phyloP scores from a whole-genome alignment of 495 filamentous ascomycete species.

The Daldinia vernicosa region DNA sequence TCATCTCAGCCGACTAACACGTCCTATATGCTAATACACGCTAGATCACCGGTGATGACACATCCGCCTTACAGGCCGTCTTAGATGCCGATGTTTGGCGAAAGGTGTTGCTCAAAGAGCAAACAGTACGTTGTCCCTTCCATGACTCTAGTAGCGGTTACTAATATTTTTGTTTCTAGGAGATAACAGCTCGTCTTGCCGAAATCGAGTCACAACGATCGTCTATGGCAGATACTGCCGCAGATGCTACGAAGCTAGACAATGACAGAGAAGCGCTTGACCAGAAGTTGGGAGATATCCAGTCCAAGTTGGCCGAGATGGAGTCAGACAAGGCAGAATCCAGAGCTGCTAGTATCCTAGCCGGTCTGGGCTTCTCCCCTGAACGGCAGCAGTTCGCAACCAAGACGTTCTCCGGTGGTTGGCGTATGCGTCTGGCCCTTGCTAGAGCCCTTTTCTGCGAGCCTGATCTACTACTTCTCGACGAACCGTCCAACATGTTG shows the following conservation, averaged over 20 bases:
- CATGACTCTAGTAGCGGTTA: not conserved
- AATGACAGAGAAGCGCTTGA: conserved; percentile 89
- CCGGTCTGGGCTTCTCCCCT: conserved; percentile 94
- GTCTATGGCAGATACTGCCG: conserved; percentile 84
- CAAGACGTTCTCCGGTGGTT: conserved; percentile 99
- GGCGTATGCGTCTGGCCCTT: conserved; percentile 97
- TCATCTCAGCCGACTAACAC: not conserved
- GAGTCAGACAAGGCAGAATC: conserved; percentile 98
- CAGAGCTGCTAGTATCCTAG: conserved; percentile 92
- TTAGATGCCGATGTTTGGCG: conserved; percentile 99
- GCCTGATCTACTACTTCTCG: conserved; percentile 93
- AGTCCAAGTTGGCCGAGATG: conserved; percentile 95
- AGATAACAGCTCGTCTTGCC: conserved; percentile 81
- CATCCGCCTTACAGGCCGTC: conserved; percentile 92
- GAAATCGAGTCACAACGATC: conserved; percentile 82
- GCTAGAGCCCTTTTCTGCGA: conserved; percentile 98
- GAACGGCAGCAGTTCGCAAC: conserved; percentile 94
- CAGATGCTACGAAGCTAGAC: conserved; percentile 83
- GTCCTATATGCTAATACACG: conserved; percentile 33
- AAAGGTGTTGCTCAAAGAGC: conserved; percentile 91
- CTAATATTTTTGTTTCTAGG: conserved; percentile 59
- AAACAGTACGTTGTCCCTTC: conserved; percentile 67
- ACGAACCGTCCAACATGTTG: conserved; percentile 99
- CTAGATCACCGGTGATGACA: conserved; percentile 95
- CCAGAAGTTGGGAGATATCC: conserved; percentile 86